Percentiles rank a stretch among this genome's conserved stretches.
Conservation (phyloP, 2,329 filamentous ascomycete species). For the Botrytis hyacinthi region DNA sequence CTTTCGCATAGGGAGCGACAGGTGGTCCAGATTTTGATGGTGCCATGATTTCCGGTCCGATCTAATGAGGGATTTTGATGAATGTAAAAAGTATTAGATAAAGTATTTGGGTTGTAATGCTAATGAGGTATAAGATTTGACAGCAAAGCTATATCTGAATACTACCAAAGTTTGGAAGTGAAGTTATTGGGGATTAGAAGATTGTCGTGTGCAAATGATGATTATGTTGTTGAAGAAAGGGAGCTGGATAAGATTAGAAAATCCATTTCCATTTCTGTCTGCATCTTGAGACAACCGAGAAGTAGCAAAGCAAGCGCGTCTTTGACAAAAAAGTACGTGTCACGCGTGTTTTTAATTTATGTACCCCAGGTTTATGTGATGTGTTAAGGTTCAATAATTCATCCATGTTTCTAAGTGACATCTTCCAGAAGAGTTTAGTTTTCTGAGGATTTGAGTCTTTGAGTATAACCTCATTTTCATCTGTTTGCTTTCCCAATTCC, state of each 20-base stretch:
- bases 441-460: not conserved
- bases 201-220: slow-evolving; percentile 1
- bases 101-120: not conserved
- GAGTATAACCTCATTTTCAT: not conserved
- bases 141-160: not conserved
- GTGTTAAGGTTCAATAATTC: not conserved
- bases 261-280: not conserved
- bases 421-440: not conserved
- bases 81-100: not conserved
- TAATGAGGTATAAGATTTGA: not conserved
- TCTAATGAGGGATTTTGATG: not conserved
- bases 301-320: slow-evolving; percentile 4
- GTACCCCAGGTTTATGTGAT: slow-evolving; percentile 1
- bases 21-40: slow-evolving; percentile 35
- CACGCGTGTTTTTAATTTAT: slow-evolving; percentile 1
- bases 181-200: not conserved
- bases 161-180: not conserved
- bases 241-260: slow-evolving; percentile 7
- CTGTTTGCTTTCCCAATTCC: not conserved
- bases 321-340: not conserved
- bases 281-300: slow-evolving; percentile 5
- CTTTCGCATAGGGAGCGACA: slow-evolving; percentile 51
- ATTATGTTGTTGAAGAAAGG: not conserved
- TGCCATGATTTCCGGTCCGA: slow-evolving; percentile 32
- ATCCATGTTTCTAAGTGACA: not conserved